phyloP scores from a whole-genome alignment of 805 yeast genomes.

The Kodamaea nitidulidarum region DNA sequence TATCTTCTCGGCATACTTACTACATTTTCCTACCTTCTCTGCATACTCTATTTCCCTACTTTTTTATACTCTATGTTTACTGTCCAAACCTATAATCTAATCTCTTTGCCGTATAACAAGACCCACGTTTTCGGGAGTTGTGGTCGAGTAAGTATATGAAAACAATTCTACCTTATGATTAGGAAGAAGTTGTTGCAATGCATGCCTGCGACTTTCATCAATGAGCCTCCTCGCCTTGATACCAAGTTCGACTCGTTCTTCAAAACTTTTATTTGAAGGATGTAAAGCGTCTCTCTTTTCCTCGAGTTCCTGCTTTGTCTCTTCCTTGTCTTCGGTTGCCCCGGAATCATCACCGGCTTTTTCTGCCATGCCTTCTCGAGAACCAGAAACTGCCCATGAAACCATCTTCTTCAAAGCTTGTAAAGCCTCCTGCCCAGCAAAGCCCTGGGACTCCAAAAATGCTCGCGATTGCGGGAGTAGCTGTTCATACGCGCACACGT shows the following conservation, averaged over 20 bases:
- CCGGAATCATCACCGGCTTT: constrained; percentile 31
- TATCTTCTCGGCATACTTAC: too few relatives aligned
- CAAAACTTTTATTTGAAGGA: constrained; percentile 38
- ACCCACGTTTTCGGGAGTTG: constrained; percentile 71
- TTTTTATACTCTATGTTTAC: neutral
- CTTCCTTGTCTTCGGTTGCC: neutral
- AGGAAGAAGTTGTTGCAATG: constrained; percentile 31
- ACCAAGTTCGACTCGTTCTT: constrained; percentile 60
- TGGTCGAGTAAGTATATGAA: constrained; percentile 51
- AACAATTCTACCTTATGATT: constrained; percentile 49
- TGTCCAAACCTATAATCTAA: too few relatives aligned
- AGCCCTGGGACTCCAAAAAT: constrained; percentile 34
- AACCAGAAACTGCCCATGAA: constrained; percentile 88
- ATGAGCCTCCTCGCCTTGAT: constrained; percentile 64
- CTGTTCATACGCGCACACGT: constrained; percentile 63
- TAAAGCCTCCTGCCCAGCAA: constrained; percentile 38
- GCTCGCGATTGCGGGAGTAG: constrained; percentile 46
- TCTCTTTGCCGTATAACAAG: constrained; percentile 19
- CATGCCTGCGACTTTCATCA: constrained; percentile 64
- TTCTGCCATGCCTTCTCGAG: constrained; percentile 22
- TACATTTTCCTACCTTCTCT: neutral
- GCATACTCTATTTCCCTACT: neutral
- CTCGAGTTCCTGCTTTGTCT: neutral
- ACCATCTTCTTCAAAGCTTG: constrained; percentile 56
- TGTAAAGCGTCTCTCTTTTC: constrained; percentile 24